Percentiles rank a stretch among this genome's conserved stretches.
Conservation (phyloP, 2,329 filamentous ascomycete species). For the Orbilia brochopaga region DNA sequence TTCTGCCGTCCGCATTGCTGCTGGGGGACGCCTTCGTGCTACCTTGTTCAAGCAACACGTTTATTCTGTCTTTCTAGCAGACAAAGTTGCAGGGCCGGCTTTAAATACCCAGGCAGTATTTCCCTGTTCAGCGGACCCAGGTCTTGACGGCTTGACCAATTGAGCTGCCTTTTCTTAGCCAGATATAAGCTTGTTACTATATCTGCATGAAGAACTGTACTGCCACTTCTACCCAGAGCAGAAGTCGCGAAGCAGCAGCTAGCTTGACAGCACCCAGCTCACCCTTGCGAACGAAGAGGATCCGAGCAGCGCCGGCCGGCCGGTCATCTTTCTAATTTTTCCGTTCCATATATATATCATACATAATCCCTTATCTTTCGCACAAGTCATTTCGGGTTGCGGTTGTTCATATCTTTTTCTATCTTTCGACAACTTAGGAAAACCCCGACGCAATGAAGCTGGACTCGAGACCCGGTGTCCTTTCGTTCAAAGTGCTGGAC, state of each 20-base stretch:
- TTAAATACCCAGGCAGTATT: slow-evolving; percentile 35
- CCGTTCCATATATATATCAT: not conserved
- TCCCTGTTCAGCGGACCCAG: slow-evolving; percentile 4
- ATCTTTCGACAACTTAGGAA: slow-evolving; percentile 4
- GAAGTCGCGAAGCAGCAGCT: not conserved
- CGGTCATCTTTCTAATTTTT: not conserved
- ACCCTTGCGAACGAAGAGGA: not conserved
- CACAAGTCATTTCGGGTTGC: not conserved
- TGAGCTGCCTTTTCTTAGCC: slow-evolving; percentile 4
- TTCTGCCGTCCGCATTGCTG: not conserved
- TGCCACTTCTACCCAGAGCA: not conserved
- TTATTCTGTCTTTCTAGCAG: slow-evolving; percentile 8
- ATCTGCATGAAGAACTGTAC: not conserved
- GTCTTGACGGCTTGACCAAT: slow-evolving; percentile 37
- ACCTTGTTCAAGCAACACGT: slow-evolving; percentile 34
- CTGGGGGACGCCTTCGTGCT: slow-evolving; percentile 33
- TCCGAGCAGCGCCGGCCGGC: not conserved
- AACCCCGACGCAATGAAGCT: slow-evolving; percentile 36
- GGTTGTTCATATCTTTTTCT: not conserved
- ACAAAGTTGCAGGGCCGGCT: slow-evolving; percentile 30
- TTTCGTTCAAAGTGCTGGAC: slow-evolving; percentile 39
- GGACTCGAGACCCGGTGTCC: slow-evolving; percentile 30
- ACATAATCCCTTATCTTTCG: not conserved
- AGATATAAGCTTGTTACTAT: not conserved
- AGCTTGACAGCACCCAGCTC: not conserved